These are phyloP conservation scores for Mycosphaerelloides madeirae DNA, from an alignment of 2,329 filamentous ascomycete species.

Conservation along the genomic window DNA sequence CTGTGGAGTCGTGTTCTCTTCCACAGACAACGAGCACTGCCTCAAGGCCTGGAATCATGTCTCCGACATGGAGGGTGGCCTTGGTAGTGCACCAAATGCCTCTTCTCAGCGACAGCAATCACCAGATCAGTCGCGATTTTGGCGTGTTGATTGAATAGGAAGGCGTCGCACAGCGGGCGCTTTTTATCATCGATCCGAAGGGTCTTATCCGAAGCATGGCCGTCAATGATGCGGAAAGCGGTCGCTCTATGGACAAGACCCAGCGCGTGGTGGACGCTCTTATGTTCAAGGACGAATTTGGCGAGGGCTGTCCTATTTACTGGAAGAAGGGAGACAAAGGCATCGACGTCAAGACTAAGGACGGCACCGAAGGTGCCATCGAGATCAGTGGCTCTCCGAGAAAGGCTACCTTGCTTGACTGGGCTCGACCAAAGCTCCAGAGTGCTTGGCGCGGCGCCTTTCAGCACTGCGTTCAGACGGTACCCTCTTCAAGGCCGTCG, in stretches of 20 bases:
- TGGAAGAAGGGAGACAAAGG: slow-evolving; percentile 32
- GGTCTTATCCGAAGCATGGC: slow-evolving; percentile 58
- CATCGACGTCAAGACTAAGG: slow-evolving; percentile 23
- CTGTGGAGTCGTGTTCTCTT: slow-evolving; percentile 57
- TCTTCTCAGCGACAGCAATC: slow-evolving; percentile 58
- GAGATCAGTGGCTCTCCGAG: slow-evolving; percentile 29
- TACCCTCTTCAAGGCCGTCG: too few species aligned
- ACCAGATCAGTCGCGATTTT: slow-evolving; percentile 57
- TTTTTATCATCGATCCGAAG: slow-evolving; percentile 64
- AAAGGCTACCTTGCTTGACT: slow-evolving; percentile 23
- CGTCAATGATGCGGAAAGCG: slow-evolving; percentile 61
- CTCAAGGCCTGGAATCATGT: slow-evolving; percentile 56
- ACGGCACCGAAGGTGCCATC: slow-evolving; percentile 24
- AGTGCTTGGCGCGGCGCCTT: slow-evolving; percentile 27
- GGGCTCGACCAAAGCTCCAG: slow-evolving; percentile 30
- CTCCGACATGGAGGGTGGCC: slow-evolving; percentile 56
- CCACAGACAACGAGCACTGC: slow-evolving; percentile 58
- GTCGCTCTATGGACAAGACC: slow-evolving; percentile 60
- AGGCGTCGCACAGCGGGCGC: slow-evolving; percentile 58
- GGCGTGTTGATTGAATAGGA: slow-evolving; percentile 61
- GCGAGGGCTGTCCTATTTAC: slow-evolving; percentile 35
- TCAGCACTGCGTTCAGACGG: too few species aligned
- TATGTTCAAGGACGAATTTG: slow-evolving; percentile 42
- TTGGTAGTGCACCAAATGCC: slow-evolving; percentile 59
- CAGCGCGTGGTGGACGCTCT: slow-evolving; percentile 53